Conservation (phyloP, 768 basidiomycete genomes). For the Naganishia vaughanmartiniae region DNA sequence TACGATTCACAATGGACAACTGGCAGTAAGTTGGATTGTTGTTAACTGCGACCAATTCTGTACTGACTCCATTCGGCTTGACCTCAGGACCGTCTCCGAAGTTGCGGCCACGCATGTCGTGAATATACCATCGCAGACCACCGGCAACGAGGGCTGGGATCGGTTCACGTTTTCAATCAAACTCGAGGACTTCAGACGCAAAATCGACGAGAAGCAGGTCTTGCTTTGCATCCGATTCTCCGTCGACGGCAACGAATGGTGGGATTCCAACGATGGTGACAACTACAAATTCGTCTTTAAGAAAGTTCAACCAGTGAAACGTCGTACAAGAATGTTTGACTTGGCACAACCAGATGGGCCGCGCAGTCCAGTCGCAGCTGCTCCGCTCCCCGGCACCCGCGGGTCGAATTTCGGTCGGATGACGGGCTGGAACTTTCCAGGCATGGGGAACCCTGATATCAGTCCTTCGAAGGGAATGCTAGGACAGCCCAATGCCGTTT, state of each 20-base stretch:
- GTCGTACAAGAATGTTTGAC: constrained; percentile 13
- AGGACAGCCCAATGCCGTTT: constrained; percentile 10
- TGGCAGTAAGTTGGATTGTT: constrained; percentile 64
- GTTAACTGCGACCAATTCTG: background rate
- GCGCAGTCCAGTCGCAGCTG: constrained; percentile 32
- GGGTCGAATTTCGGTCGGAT: constrained; percentile 27
- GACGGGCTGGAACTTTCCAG: constrained; percentile 31
- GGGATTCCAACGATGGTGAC: constrained; percentile 49
- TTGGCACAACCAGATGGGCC: constrained; percentile 18
- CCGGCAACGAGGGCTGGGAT: constrained; percentile 52
- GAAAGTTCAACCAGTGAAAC: constrained; percentile 31
- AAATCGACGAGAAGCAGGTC: constrained; percentile 48
- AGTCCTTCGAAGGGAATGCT: constrained; percentile 22
- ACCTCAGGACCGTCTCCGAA: constrained; percentile 48
- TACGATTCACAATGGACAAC: constrained; percentile 86
- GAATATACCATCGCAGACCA: constrained; percentile 47
- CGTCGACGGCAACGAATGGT: constrained; percentile 49
- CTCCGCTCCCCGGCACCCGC: constrained; percentile 40
- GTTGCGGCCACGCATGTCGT: constrained; percentile 46
- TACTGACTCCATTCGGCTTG: background rate
- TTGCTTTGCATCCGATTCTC: constrained; percentile 50
- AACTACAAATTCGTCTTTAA: constrained; percentile 52
- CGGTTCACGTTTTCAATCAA: constrained; percentile 51
- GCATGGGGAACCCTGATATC: constrained; percentile 21
- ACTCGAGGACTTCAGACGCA: constrained; percentile 50